phyloP scores from a whole-genome alignment of 768 basidiomycete species.

The Suillus brevipes region DNA sequence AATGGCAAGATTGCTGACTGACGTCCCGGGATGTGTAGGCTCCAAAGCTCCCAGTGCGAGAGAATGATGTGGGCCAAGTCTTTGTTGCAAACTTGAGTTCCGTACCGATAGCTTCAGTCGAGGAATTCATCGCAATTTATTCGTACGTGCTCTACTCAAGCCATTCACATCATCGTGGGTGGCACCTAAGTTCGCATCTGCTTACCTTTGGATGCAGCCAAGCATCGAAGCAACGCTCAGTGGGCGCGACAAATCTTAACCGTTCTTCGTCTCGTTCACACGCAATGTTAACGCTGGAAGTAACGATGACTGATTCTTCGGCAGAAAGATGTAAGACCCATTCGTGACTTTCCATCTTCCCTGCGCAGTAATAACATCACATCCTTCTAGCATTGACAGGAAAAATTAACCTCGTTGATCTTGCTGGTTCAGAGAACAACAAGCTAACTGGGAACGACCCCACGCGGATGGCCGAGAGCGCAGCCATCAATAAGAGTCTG shows the following conservation, averaged over 20 bases:
- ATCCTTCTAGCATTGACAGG: slow-evolving; percentile 56
- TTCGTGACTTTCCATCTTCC: not conserved
- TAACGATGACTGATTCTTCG: slow-evolving; percentile 54
- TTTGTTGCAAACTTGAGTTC: slow-evolving; percentile 54
- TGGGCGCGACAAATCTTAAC: slow-evolving; percentile 85
- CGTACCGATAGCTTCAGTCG: slow-evolving; percentile 36
- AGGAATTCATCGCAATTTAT: slow-evolving; percentile 51
- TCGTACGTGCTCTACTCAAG: slow-evolving; percentile 33
- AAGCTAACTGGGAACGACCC: slow-evolving; percentile 88
- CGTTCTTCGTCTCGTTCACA: slow-evolving; percentile 85
- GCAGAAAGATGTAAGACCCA: slow-evolving; percentile 52
- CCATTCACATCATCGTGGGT: not conserved
- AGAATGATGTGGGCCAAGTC: slow-evolving; percentile 51
- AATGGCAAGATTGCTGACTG: not conserved
- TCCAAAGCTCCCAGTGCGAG: slow-evolving; percentile 55
- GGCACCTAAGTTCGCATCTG: not conserved
- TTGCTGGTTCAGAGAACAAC: slow-evolving; percentile 92
- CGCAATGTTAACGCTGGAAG: slow-evolving; percentile 77
- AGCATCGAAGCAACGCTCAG: slow-evolving; percentile 77
- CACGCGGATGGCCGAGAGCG: slow-evolving; percentile 83
- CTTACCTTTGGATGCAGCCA: slow-evolving; percentile 41
- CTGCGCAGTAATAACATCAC: not conserved
- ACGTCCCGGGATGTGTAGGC: slow-evolving; percentile 33
- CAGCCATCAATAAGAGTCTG: slow-evolving; percentile 88
- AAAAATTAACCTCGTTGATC: slow-evolving; percentile 84